Conservation (phyloP, 225 moss, liverwort and hornwort genomes). For the Pleurozium schreberi region DNA sequence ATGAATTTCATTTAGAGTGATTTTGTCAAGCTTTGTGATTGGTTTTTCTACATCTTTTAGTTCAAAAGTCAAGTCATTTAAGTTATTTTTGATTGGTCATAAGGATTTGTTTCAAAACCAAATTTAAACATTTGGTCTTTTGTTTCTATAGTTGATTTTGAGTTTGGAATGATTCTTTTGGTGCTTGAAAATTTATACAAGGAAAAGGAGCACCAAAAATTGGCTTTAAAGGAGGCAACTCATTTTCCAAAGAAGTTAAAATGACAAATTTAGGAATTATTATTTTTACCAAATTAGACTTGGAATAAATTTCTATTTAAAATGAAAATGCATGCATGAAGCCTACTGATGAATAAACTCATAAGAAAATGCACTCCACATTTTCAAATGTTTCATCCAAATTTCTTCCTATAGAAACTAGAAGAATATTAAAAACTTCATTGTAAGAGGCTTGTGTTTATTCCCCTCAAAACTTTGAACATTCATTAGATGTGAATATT, state of each 20-base stretch:
- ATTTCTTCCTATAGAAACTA: too few relatives aligned
- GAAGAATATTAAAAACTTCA: too few relatives aligned
- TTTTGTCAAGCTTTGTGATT: background rate
- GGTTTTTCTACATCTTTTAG: background rate
- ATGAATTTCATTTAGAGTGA: background rate
- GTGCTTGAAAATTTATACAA: background rate
- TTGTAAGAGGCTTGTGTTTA: too few relatives aligned
- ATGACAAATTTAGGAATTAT: too few relatives aligned
- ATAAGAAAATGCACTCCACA: too few relatives aligned
- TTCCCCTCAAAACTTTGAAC: too few relatives aligned
- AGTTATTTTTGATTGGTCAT: background rate
- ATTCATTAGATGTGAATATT: too few relatives aligned
- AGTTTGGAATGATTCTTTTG: background rate
- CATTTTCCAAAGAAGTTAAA: background rate
- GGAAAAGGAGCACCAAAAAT: background rate
- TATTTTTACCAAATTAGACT: too few relatives aligned
- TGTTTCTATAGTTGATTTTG: background rate
- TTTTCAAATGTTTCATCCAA: too few relatives aligned
- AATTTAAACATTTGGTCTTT: background rate
- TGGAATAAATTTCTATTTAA: too few relatives aligned
- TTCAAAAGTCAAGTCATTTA: background rate
- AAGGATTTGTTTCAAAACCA: background rate
- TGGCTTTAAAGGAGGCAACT: background rate
- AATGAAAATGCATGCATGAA: too few relatives aligned
- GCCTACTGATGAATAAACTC: too few relatives aligned